Percentiles rank a stretch among this genome's conserved stretches.
Evolutionary conservation across 768 basidiomycete species (phyloP).

Genomic region (Lactarius sanguifluus): DNA sequence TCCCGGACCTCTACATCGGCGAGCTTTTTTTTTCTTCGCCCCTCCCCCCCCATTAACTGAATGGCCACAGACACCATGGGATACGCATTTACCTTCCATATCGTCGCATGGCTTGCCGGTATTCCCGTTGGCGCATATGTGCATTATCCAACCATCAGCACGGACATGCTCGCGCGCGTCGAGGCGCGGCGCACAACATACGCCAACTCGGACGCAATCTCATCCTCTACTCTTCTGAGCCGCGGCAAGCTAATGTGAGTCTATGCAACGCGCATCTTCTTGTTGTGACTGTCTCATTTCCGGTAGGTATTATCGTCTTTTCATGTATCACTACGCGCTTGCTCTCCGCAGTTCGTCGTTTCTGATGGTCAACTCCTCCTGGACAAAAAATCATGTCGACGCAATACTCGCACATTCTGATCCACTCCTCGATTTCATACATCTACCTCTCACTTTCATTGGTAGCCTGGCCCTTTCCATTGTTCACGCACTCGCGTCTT

Average conservation of each 20-base stretch:
- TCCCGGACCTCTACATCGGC: slow-evolving; percentile 94
- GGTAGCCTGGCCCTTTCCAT: background rate
- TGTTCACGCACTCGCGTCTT: background rate
- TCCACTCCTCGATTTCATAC: slow-evolving; percentile 46
- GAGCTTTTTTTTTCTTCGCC: slow-evolving; percentile 28
- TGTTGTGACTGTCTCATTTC: background rate
- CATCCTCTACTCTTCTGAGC: slow-evolving; percentile 55
- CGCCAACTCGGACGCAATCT: slow-evolving; percentile 60
- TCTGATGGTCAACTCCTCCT: slow-evolving; percentile 92
- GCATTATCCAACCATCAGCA: slow-evolving; percentile 96
- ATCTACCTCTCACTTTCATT: slow-evolving; percentile 31
- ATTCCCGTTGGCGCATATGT: slow-evolving; percentile 87
- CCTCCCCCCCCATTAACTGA: background rate
- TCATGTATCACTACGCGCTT: slow-evolving; percentile 78
- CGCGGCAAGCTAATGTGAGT: slow-evolving; percentile 63
- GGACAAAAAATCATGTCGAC: slow-evolving; percentile 87
- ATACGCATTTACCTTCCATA: slow-evolving; percentile 89
- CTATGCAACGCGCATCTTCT: background rate
- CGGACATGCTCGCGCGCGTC: slow-evolving; percentile 88
- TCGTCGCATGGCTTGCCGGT: slow-evolving; percentile 60
- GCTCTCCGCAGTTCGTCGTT: slow-evolving; percentile 73
- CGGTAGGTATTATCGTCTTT: slow-evolving; percentile 83
- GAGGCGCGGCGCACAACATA: slow-evolving; percentile 54
- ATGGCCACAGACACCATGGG: slow-evolving; percentile 86
- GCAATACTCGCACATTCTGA: slow-evolving; percentile 64